These are phyloP conservation scores for Viola odorata DNA, from an alignment of 345 rosid genomes.

Conservation along the genomic window DNA sequence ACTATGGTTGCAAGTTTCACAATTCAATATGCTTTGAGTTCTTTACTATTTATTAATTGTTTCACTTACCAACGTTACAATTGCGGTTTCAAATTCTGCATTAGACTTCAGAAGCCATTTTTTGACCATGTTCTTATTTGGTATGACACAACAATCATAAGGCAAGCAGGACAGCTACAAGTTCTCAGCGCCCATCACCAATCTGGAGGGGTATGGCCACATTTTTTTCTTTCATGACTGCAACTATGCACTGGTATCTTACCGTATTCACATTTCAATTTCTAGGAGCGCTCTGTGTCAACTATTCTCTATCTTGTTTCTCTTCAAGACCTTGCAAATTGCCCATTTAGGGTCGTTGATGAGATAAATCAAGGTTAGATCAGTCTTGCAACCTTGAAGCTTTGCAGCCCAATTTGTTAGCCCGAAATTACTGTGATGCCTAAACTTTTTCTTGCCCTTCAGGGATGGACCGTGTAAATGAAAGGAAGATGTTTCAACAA, in stretches of 20 bases:
- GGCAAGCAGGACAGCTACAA: conserved; percentile 81
- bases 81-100: neutral
- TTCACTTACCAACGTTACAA: neutral
- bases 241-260: conserved; percentile 5
- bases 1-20: too few species aligned
- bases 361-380: conserved; percentile 91
- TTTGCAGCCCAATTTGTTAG: too few species aligned
- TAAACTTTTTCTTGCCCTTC: conserved; percentile 10
- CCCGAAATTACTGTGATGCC: too few species aligned
- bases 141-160: conserved; percentile 18
- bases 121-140: too few species aligned
- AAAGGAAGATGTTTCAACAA: conserved; percentile 98
- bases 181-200: conserved; percentile 95
- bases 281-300: conserved; percentile 84
- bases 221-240: conserved; percentile 6
- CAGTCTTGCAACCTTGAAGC: too few species aligned
- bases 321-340: conserved; percentile 93
- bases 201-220: conserved; percentile 75
- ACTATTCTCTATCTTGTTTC: conserved; percentile 94
- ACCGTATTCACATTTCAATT: neutral
- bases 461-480: conserved; percentile 98
- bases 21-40: too few species aligned
- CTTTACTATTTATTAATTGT: neutral
- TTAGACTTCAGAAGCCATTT: too few species aligned
- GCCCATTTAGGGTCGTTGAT: conserved; percentile 95